Evolutionary conservation across 148 eudicot genomes (phyloP).

Genomic region (Amaranthus palmeri): DNA sequence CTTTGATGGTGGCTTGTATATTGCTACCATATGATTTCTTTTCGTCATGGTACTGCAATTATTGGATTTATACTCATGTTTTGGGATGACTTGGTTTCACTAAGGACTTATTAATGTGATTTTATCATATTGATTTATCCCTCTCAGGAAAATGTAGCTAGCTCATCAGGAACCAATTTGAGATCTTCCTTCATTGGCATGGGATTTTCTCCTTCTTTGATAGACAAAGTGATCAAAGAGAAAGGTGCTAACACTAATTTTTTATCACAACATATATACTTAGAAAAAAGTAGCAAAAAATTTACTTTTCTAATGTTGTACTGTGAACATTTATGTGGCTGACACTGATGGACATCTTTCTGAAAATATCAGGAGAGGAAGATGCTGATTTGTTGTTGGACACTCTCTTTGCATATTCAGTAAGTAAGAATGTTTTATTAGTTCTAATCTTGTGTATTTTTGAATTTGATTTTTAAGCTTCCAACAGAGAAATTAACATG

Average conservation of each 20-base stretch:
- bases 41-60: not conserved
- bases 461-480: not conserved
- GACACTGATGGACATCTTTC: slow-evolving; percentile 6
- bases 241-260: slow-evolving; percentile 17
- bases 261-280: not conserved
- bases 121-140: not conserved
- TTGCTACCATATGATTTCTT: not conserved
- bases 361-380: slow-evolving; percentile 55
- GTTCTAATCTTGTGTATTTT: not conserved
- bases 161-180: slow-evolving; percentile 77
- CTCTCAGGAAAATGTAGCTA: slow-evolving; percentile 62
- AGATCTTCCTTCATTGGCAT: slow-evolving; percentile 76
- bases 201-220: slow-evolving; percentile 76
- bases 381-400: slow-evolving; percentile 69
- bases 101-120: not conserved
- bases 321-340: not conserved
- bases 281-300: not conserved
- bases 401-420: slow-evolving; percentile 65
- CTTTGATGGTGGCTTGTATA: not conserved
- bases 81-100: not conserved
- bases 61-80: slow-evolving; percentile 5
- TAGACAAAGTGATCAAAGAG: slow-evolving; percentile 51
- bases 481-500: not conserved
- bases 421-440: slow-evolving; percentile 35
- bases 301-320: not conserved